Evolutionary conservation across 306 rosid species (phyloP).

Genomic region (Trifolium dubium): DNA sequence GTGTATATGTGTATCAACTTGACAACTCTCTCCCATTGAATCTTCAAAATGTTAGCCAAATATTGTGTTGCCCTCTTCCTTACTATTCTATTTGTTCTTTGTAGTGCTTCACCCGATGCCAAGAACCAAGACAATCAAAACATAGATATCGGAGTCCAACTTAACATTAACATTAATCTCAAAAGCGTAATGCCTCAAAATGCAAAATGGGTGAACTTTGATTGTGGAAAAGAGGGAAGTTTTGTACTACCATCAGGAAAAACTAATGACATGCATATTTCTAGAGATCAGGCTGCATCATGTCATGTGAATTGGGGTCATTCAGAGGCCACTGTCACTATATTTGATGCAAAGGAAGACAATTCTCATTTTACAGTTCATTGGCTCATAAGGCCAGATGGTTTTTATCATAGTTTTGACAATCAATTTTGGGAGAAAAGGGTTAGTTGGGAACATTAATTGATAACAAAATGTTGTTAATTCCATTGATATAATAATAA

Average conservation of each 20-base stretch:
- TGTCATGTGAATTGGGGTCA: background rate
- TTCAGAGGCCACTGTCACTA: background rate
- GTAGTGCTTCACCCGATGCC: background rate
- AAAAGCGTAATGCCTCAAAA: background rate
- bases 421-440: background rate
- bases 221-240: background rate
- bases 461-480: background rate
- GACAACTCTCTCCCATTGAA: too few relatives aligned
- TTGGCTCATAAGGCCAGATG: background rate
- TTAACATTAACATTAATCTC: background rate
- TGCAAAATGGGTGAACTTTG: background rate
- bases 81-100: background rate
- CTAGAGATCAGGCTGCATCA: background rate
- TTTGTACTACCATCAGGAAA: background rate
- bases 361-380: background rate
- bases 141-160: background rate
- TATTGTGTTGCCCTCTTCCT: background rate
- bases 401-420: background rate
- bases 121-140: background rate
- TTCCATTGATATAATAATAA: background rate
- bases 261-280: background rate
- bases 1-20: too few relatives aligned
- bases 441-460: constrained; percentile 2
- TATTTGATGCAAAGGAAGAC: background rate
- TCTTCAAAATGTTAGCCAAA: background rate